phyloP scores from a whole-genome alignment of 345 rosid species.

The Excoecaria cochinchinensis region DNA sequence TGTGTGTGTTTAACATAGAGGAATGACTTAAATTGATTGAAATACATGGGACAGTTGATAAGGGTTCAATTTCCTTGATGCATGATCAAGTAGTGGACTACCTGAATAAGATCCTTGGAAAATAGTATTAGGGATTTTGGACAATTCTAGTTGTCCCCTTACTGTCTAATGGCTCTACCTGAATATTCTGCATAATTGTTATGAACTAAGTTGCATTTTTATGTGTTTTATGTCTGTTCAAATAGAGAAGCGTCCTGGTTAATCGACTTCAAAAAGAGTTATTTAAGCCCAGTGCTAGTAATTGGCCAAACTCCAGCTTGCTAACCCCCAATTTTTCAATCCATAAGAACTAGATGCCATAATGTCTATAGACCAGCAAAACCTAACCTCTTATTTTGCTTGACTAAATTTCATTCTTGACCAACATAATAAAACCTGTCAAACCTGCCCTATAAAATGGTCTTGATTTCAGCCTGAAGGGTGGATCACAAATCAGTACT shows the following conservation, averaged over 20 bases:
- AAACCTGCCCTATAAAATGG: neutral
- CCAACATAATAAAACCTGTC: neutral
- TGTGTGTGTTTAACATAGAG: too few species aligned
- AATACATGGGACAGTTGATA: neutral
- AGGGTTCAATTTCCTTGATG: conserved; percentile 5
- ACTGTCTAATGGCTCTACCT: neutral
- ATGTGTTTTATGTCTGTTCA: neutral
- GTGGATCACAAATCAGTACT: neutral
- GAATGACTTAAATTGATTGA: conserved; percentile 3
- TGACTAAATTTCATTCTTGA: too few species aligned
- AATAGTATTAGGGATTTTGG: neutral
- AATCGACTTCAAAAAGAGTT: neutral
- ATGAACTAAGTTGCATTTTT: neutral
- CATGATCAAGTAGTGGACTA: neutral
- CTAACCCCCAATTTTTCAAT: neutral
- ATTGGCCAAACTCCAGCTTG: too few species aligned
- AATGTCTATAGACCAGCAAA: neutral
- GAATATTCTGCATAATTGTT: neutral
- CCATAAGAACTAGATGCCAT: neutral
- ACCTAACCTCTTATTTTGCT: neutral
- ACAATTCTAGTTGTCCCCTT: neutral
- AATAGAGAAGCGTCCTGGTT: neutral
- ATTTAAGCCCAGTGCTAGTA: neutral
- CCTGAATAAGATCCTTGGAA: neutral
- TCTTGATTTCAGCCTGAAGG: neutral